Conservation (phyloP, 2,329 filamentous ascomycete genomes). For the Trichophyton mentagrophytes region DNA sequence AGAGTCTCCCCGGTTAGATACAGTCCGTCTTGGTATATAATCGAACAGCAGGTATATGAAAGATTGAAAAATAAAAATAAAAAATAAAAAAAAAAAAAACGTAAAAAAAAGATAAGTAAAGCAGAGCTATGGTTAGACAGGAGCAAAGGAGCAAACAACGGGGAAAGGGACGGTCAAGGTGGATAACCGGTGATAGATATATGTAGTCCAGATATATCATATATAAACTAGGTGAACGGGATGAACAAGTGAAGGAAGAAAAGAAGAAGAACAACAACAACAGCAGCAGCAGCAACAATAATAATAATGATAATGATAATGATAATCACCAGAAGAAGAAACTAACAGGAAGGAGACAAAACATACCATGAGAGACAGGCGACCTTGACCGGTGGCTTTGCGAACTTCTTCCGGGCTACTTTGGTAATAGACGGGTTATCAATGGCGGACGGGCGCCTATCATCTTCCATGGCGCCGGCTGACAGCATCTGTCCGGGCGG, state of each 20-base stretch:
- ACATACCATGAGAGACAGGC: constrained; percentile 33
- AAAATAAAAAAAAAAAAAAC: too few species aligned
- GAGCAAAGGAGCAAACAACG: neutral
- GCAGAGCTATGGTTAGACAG: neutral
- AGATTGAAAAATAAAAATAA: too few species aligned
- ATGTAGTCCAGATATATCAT: neutral
- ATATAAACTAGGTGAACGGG: too few species aligned
- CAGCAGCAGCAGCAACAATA: too few species aligned
- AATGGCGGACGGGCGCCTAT: neutral
- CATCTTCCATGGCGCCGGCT: neutral
- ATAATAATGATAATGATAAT: too few species aligned
- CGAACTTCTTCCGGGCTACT: constrained; percentile 27
- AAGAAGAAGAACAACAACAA: too few species aligned
- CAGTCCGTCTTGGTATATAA: constrained; percentile 2
- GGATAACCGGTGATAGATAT: neutral
- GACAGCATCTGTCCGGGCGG: neutral
- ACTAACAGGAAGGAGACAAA: neutral
- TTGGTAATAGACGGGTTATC: constrained; percentile 4
- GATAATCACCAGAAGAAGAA: too few species aligned
- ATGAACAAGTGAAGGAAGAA: too few species aligned
- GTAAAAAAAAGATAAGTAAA: neutral
- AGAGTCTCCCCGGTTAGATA: neutral
- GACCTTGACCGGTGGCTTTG: constrained; percentile 35
- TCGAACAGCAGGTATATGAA: neutral
- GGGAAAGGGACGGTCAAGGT: constrained; percentile 8